Base-by-base conservation (phyloP, 768 basidiomycete genomes). In the Auricularia sp. region DNA sequence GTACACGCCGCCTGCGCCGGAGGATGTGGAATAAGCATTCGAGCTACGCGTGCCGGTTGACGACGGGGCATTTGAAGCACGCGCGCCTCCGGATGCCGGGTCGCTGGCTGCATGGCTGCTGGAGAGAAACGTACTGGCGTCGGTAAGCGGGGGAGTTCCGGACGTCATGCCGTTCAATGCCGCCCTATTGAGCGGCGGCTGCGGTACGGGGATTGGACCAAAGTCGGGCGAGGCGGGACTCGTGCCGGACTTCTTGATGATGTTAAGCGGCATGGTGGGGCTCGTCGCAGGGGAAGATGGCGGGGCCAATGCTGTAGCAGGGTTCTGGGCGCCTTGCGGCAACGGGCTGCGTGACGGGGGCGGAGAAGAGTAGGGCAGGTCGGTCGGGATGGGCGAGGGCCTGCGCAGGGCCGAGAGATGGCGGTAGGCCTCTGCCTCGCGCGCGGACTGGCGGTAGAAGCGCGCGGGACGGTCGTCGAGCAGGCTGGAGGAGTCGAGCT, bases 151-250 rank as follows among this genome's bases (percentile, higher is more conserved):
- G 47, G 47, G 18, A 18, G 47, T 16, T 6, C 10, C 47, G 47
- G 47, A 51, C 47, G 47, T 51, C 47, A 51, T 51, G 47, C 47
- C 47, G 47, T 21, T 21, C 18, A 16, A 18, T 21, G 47, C 47
- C 10, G 10, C 14, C 10, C 44, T 18, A 1, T 11, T 45, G 44
- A 29, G 29, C 39, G 16, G 47, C 47, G 47, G 47, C 6, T 18
- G 47, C 47, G 47, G 47, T 21, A 51, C 47, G 47, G 47, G 18
- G 21, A 51, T 18, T 21, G 56, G 24, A 10, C 29, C 56, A 59
- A 59, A 59, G 56, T 59, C 33, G 29, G 56, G 56, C 56, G 56
- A 59, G 24, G 56, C 56, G 56, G 56, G 56, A 34, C 56, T 59
- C 24, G 56, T 29, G 21, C 47, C 47, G 34, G 29, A 14, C 34